These are phyloP conservation scores for Harrya chromipes DNA, from an alignment of 768 basidiomycete species.

Conservation along the genomic window DNA sequence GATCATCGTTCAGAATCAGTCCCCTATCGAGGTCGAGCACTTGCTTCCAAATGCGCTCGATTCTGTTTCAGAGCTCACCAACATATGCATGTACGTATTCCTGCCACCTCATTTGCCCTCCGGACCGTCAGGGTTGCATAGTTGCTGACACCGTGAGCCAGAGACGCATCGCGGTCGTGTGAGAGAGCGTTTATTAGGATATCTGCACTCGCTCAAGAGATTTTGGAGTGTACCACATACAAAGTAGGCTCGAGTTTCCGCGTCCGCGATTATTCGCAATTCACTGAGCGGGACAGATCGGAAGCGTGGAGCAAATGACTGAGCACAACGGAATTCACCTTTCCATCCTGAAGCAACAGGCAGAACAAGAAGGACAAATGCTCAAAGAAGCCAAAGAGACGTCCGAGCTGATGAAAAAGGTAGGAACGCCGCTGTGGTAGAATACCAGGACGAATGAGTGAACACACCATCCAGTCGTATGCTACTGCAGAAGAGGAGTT, in stretches of 20 bases:
- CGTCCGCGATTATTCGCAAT: background rate
- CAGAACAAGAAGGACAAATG: slow-evolving; percentile 12
- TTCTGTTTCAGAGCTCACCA: slow-evolving; percentile 15
- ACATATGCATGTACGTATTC: slow-evolving; percentile 15
- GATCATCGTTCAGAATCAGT: slow-evolving; percentile 11
- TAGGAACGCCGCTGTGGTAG: background rate
- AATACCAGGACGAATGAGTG: background rate
- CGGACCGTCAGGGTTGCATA: background rate
- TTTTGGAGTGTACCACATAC: slow-evolving; percentile 18
- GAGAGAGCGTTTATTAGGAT: slow-evolving; percentile 13
- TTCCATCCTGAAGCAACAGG: slow-evolving; percentile 12
- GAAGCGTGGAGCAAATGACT: slow-evolving; percentile 10
- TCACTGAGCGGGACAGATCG: slow-evolving; percentile 5
- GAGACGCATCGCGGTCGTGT: slow-evolving; percentile 16
- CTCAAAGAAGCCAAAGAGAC: slow-evolving; percentile 13
- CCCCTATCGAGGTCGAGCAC: slow-evolving; percentile 11
- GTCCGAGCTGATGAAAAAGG: slow-evolving; percentile 18
- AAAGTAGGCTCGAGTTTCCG: slow-evolving; percentile 1
- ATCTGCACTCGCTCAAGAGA: slow-evolving; percentile 18
- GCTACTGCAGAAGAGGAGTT: slow-evolving; percentile 13
- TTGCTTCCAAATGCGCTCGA: slow-evolving; percentile 19
- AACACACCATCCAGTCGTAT: slow-evolving; percentile 8
- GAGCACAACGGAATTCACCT: slow-evolving; percentile 15
- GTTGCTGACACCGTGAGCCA: background rate
- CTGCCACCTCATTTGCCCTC: too few species aligned